Percentiles rank a stretch among this genome's conserved stretches.
These are phyloP conservation scores for Penicillium vulpinum DNA, from an alignment of 2,329 filamentous ascomycete species.

Conservation along the genomic window DNA sequence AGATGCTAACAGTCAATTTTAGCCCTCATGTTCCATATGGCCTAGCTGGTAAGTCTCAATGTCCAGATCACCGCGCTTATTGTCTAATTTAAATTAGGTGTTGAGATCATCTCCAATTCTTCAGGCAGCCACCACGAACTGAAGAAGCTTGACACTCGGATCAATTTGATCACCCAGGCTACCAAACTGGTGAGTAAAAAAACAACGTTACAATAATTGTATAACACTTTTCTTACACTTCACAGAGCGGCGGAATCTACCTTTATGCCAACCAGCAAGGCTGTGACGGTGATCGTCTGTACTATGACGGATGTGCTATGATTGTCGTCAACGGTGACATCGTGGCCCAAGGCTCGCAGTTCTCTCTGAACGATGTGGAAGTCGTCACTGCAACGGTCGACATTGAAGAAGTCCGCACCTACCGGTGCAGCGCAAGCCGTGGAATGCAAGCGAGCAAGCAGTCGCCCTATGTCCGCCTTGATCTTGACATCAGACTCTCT, in stretches of 20 bases:
- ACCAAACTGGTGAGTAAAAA: constrained; percentile 45
- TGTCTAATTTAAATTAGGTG: constrained; percentile 38
- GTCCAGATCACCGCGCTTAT: neutral
- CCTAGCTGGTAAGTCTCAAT: constrained; percentile 48
- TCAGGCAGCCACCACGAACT: constrained; percentile 68
- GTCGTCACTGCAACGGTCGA: constrained; percentile 67
- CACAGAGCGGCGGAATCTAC: constrained; percentile 46
- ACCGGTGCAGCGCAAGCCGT: constrained; percentile 30
- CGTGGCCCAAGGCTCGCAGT: constrained; percentile 66
- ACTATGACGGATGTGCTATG: constrained; percentile 64
- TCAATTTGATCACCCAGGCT: constrained; percentile 66
- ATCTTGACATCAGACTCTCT: constrained; percentile 39
- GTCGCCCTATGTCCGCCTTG: constrained; percentile 37
- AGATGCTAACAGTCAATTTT: neutral
- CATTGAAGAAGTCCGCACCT: constrained; percentile 60
- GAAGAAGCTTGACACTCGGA: constrained; percentile 63
- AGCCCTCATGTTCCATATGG: constrained; percentile 48
- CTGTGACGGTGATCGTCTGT: constrained; percentile 61
- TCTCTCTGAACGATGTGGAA: constrained; percentile 65
- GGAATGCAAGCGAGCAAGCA: constrained; percentile 38
- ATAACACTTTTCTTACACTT: neutral
- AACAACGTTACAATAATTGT: no score
- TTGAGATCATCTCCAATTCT: constrained; percentile 71
- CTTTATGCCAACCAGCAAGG: constrained; percentile 64
- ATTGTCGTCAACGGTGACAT: constrained; percentile 64